Evolutionary conservation across 225 moss, liverwort and hornwort genomes (phyloP), one percentile per base, ranked within the genome.

Genomic region (Pseudoscleropodium purum): DNA sequence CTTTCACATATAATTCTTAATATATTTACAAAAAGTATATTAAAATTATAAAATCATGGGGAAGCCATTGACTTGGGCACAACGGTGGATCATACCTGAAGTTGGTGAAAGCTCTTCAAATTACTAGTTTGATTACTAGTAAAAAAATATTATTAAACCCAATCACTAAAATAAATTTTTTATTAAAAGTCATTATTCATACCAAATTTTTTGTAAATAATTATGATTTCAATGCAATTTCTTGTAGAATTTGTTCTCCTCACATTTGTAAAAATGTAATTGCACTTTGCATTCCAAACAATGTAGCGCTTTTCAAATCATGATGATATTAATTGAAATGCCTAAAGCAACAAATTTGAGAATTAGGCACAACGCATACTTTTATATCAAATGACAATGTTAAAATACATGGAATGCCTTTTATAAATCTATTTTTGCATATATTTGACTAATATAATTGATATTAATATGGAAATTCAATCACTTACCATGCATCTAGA

Each of bases 11-110:
- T 2, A 67, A 29, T 37, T 51, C 1, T 24, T 34, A 24, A 67
- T 37, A 26, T n/a, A 66, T 18, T 84, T 3, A 19, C 9, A 19
- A 82, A 45, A 1, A 63, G 15, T 23, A 64, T 4, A 13, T 52
- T 51, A 15, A 49, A 70, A 20, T 24, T 52, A 15, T 16, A 63
- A 60, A 85, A 78, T 36, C 4, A 94, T 94, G 94, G 94, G 92
- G 10, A 94, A 89, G 82, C 92, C 92, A 34, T 82, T 92, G 65
- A 94, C 94, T 75, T 94, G 88, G 81, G 87, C 87, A 16, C 94
- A 92, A 45, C 66, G 91, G 4, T 92, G 94, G 94, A 84, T 94
- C 45, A 51, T 88, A 68, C 91, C 92, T 5, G 94, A 94, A 92
- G 94, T 91, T 80, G 27, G n/a, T 87, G 69, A 31, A 81, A 66